Conservation (phyloP, 345 rosid genomes). For the Salix exigua region DNA sequence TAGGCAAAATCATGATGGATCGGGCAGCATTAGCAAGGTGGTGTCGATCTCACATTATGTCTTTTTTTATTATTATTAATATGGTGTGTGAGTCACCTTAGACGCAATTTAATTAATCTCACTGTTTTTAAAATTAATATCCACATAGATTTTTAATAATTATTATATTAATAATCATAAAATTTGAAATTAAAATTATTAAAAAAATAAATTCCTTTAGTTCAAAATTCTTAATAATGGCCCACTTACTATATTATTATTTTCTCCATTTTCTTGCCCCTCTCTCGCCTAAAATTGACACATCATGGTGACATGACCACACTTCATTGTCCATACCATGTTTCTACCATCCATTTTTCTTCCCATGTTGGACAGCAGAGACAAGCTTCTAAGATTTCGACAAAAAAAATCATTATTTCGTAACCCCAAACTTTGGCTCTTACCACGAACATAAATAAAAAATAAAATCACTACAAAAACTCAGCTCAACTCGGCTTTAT, state of each 20-base stretch:
- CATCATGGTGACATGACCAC: background rate
- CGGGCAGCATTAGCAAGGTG: background rate
- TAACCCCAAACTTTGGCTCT: background rate
- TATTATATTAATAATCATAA: no score
- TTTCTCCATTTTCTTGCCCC: background rate
- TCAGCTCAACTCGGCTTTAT: no score
- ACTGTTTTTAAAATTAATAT: rapidly evolving
- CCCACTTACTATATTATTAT: background rate
- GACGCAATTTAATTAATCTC: no score
- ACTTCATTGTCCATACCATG: background rate
- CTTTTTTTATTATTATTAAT: background rate
- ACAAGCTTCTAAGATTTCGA: background rate
- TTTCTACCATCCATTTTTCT: background rate
- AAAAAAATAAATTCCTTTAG: no score
- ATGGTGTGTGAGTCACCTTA: no score
- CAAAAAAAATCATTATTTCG: background rate
- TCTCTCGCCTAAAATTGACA: background rate
- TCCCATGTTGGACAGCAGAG: background rate
- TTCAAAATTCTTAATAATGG: no score
- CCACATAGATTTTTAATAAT: no score
- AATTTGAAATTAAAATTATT: no score
- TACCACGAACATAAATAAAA: background rate
- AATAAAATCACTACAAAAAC: background rate
- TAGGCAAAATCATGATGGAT: no score
- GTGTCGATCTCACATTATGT: background rate